A percentile compares a stretch with the other conserved stretches of the same genome.
These are phyloP conservation scores for Pulveroboletus sp. DNA, from an alignment of 768 basidiomycete species.

Conservation along the genomic window DNA sequence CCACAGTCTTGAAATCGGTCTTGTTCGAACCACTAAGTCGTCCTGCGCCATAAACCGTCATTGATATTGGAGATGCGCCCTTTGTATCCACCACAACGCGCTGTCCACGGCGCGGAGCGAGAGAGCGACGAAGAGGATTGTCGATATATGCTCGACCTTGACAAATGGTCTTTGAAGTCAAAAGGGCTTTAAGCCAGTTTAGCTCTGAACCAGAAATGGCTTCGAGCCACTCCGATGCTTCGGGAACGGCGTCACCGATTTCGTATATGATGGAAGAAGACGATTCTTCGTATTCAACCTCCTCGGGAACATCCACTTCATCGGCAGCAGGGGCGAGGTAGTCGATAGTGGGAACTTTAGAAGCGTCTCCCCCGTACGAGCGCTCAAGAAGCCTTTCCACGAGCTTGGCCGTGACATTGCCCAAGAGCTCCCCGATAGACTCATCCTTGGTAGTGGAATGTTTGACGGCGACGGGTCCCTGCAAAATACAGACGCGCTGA, in stretches of 20 bases:
- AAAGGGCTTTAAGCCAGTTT: constrained; percentile 82
- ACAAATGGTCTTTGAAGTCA: constrained; percentile 77
- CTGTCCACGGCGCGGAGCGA: constrained; percentile 78
- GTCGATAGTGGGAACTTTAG: constrained; percentile 73
- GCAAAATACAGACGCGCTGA: constrained; percentile 94
- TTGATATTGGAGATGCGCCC: constrained; percentile 47
- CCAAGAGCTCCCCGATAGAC: constrained; percentile 89
- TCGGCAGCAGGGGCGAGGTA: constrained; percentile 66
- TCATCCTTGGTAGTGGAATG: constrained; percentile 86
- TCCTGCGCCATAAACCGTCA: constrained; percentile 71
- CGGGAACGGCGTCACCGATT: constrained; percentile 53
- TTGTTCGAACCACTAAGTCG: constrained; percentile 77
- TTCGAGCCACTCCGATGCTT: constrained; percentile 74
- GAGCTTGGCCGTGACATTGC: constrained; percentile 77
- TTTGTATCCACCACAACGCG: constrained; percentile 59
- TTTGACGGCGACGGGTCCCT: constrained; percentile 93
- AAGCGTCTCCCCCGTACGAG: constrained; percentile 72
- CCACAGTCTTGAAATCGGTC: constrained; percentile 75
- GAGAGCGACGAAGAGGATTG: constrained; percentile 84
- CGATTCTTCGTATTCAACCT: constrained; percentile 41
- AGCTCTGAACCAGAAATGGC: constrained; percentile 76
- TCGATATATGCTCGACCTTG: constrained; percentile 83
- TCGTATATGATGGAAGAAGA: constrained; percentile 46
- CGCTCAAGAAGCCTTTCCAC: constrained; percentile 73
- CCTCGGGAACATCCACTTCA: constrained; percentile 34